A percentile compares a stretch with the other conserved stretches of the same genome.
Conservation (phyloP, 2,329 filamentous ascomycete species). For the Penicillium sp. region DNA sequence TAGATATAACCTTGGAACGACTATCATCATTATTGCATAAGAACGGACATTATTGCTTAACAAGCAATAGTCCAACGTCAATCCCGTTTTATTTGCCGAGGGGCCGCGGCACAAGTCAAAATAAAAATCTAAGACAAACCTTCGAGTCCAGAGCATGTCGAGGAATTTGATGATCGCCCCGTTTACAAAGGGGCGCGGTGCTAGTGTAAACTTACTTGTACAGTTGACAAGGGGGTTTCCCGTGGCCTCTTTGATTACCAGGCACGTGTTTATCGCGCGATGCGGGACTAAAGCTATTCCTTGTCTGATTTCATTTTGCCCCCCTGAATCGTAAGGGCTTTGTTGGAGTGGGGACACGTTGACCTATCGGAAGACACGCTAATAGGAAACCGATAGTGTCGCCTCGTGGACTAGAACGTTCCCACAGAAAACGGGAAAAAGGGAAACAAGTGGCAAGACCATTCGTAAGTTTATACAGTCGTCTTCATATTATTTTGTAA, state of each 20-base stretch:
- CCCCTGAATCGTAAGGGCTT: not conserved
- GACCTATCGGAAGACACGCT: constrained; percentile 4
- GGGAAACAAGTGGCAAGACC: not conserved
- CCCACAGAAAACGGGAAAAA: not conserved
- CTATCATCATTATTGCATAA: not conserved
- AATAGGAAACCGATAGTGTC: not conserved
- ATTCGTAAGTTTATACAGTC: not conserved
- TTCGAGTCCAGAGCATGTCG: constrained; percentile 9
- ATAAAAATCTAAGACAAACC: not conserved
- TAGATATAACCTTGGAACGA: not conserved
- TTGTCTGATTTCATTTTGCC: not conserved
- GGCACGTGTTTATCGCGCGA: constrained; percentile 23
- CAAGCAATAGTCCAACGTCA: constrained; percentile 18
- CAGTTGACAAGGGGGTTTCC: not conserved
- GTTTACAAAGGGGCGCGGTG: not conserved
- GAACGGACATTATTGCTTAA: constrained; percentile 1
- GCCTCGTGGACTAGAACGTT: not conserved
- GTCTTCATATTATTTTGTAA: not conserved
- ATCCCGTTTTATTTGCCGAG: constrained; percentile 4
- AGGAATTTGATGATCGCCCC: constrained; percentile 8
- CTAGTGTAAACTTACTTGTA: not conserved
- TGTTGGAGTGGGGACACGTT: not conserved
- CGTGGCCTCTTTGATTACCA: not conserved
- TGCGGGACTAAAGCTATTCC: constrained; percentile 19
- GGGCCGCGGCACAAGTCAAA: not conserved